Base-by-base conservation (phyloP, 495 filamentous ascomycete species). In the Penicillium herquei region DNA sequence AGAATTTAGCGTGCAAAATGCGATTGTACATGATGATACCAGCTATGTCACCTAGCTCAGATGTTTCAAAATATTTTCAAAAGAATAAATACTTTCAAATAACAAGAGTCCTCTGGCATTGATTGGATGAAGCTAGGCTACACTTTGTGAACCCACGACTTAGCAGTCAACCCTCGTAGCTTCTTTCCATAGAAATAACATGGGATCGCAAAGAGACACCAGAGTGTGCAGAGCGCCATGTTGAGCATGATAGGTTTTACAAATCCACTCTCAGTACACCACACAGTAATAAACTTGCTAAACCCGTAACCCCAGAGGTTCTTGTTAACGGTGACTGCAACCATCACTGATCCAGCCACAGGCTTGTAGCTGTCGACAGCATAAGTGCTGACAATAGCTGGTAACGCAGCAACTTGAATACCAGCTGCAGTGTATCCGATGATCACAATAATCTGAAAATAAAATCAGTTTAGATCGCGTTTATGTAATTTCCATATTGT, bases 351-450 rank as follows among this genome's bases (percentile, higher is more conserved):
- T 12, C 81, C 81, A 0, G 83, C 71, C 39, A 85, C 74, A 30
- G 78, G 78, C 55, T 84, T 86, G 67, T 90, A 87, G 49, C 75
- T 81, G 59, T 89, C 85, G 30, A 88, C 79, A 3, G 81, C 82
- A 50, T 75, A 75, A 13, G 74, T 76, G 21, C 66, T 68, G 16
- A 61, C 52, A 42, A 78, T 77, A 16, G 83, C 76, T 2, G 83
- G 79, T 11, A 89, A 58, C 0, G 81, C 83, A 11, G 84, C 75
- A 31, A 83, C 79, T 61, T 84, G 78, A 33, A 87, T 72, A 6
- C 82, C 84, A 0, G 81, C 72, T 37, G 75, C 73, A 10, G 77
- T 76, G 62, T 83, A 78, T 1, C 84, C 78, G 54, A 81, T 68
- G 31, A 81, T 75, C 7, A 81, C 73, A 52, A 79, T 76, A 7